Conservation (phyloP, 2,329 filamentous ascomycete species). For the Catunica adiposa region DNA sequence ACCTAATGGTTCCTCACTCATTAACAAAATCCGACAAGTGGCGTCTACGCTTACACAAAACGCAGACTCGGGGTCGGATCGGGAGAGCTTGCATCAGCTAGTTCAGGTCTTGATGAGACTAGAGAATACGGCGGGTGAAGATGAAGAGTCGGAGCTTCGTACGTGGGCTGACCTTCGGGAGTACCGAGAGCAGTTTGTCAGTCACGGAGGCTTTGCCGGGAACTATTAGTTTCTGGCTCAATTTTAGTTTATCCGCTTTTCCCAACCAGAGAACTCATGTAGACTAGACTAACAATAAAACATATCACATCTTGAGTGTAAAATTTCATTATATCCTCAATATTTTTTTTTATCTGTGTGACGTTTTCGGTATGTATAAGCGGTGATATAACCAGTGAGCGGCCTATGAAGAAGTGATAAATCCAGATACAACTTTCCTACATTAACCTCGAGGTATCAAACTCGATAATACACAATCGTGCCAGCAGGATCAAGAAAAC, state of each 20-base stretch:
- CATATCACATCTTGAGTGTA: too few relatives aligned
- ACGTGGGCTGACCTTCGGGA: conserved; percentile 13
- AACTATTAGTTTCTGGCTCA: conserved; percentile 5
- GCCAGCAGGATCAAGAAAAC: neutral
- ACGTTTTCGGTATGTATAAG: neutral
- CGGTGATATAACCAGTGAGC: neutral
- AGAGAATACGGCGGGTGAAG: conserved; percentile 10
- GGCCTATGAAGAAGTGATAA: too few relatives aligned
- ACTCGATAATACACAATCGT: neutral
- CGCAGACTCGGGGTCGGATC: conserved; percentile 5
- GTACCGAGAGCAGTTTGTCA: conserved; percentile 12
- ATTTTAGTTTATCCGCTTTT: too few relatives aligned
- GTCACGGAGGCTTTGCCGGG: conserved; percentile 13
- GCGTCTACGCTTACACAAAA: conserved; percentile 59
- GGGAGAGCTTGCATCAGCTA: conserved; percentile 11
- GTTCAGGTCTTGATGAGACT: conserved; percentile 11
- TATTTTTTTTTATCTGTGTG: neutral
- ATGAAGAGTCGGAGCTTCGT: conserved; percentile 13
- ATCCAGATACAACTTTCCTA: neutral
- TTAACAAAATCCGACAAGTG: conserved; percentile 71
- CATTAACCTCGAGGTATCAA: neutral
- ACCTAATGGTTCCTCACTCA: conserved; percentile 46
- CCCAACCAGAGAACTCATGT: neutral
- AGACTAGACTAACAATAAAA: too few relatives aligned
- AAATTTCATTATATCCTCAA: neutral